These are phyloP conservation scores for Monosporascus ibericus DNA, from an alignment of 2,329 filamentous ascomycete genomes.

Conservation along the genomic window DNA sequence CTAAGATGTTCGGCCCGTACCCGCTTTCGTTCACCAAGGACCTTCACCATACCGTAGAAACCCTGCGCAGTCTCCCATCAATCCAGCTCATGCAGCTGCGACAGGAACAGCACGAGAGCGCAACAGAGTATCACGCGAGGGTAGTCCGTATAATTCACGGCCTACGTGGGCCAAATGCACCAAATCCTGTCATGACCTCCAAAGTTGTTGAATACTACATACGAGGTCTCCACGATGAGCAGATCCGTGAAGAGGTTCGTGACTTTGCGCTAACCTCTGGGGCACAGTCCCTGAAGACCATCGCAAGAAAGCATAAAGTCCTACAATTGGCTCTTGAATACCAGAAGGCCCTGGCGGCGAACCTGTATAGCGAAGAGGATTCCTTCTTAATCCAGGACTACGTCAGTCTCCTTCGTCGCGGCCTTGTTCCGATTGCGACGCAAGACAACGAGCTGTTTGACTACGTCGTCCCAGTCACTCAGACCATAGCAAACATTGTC, in stretches of 20 bases:
- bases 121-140: conserved; percentile 43
- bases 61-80: conserved; percentile 44
- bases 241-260: conserved; percentile 38
- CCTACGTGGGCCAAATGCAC: conserved; percentile 22
- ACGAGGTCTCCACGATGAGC: conserved; percentile 41
- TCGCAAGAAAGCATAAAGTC: conserved; percentile 46
- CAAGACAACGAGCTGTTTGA: conserved; percentile 19
- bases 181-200: conserved; percentile 10
- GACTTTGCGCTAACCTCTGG: conserved; percentile 23
- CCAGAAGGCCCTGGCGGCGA: conserved; percentile 44
- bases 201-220: conserved; percentile 37
- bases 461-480: conserved; percentile 32
- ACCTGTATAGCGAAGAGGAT: conserved; percentile 35
- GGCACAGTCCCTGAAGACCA: conserved; percentile 29
- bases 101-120: conserved; percentile 47
- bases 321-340: conserved; percentile 52
- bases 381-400: conserved; percentile 39
- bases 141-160: conserved; percentile 33
- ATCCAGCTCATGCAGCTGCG: conserved; percentile 48
- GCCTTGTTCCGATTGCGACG: conserved; percentile 20
- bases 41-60: conserved; percentile 41
- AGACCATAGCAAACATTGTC: conserved; percentile 28
- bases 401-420: conserved; percentile 40
- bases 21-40: conserved; percentile 47
- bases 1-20: conserved; percentile 35